These are phyloP conservation scores for Amanita polypyramis DNA, from an alignment of 768 basidiomycete genomes.

Conservation along the genomic window DNA sequence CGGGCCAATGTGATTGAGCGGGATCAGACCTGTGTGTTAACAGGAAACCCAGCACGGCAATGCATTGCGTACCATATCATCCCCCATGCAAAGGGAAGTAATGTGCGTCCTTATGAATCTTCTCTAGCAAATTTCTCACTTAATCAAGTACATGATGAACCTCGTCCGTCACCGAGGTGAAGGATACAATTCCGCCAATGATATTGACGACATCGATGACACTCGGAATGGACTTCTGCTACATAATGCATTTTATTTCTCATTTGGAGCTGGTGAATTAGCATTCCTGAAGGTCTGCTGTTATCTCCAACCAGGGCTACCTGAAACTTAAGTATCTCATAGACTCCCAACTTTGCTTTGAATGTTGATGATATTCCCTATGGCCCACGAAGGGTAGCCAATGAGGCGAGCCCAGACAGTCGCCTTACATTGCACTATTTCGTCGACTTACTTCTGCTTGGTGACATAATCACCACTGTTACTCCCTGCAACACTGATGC, in stretches of 20 bases:
- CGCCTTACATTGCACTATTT: conserved; percentile 9
- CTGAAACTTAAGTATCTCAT: conserved; percentile 1
- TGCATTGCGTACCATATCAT: conserved; percentile 10
- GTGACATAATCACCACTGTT: background rate
- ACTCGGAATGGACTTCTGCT: conserved; percentile 11
- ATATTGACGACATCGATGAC: conserved; percentile 9
- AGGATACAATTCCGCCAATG: background rate
- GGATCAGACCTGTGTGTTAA: conserved; percentile 9
- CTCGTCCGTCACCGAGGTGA: conserved; percentile 3
- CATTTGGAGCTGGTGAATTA: conserved; percentile 8
- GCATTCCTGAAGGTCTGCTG: conserved; percentile 11
- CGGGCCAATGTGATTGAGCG: conserved; percentile 5
- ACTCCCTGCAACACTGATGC: conserved; percentile 6
- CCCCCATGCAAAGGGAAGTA: conserved; percentile 11
- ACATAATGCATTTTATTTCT: conserved; percentile 1
- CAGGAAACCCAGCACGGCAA: background rate
- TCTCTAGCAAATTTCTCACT: conserved; percentile 2
- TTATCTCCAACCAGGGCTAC: conserved; percentile 7
- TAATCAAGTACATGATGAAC: conserved; percentile 9
- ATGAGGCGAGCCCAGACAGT: conserved; percentile 5
- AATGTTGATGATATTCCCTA: conserved; percentile 9
- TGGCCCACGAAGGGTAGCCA: background rate
- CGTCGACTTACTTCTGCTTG: background rate
- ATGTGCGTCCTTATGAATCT: conserved; percentile 6
- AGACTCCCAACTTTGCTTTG: conserved; percentile 10